Percentiles rank a stretch among this genome's conserved stretches.
Evolutionary conservation across 2,329 filamentous ascomycete species (phyloP).

Genomic region (Aciculosporium take): DNA sequence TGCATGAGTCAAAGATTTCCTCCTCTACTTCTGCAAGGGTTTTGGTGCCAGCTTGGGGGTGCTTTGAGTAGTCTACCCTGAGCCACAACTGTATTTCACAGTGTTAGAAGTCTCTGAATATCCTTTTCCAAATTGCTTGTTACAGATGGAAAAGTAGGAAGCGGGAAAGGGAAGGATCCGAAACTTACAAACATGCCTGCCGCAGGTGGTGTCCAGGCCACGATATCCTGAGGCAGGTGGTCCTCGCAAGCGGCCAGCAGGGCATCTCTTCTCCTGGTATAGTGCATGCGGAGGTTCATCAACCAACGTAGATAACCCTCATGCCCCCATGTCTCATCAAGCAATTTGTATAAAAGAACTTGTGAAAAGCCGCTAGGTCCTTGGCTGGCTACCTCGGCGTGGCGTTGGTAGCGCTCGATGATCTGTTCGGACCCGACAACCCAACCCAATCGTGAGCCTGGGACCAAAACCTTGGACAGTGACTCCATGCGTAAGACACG

Average conservation of each 20-base stretch:
- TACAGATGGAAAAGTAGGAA: not conserved
- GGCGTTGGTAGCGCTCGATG: slow-evolving; percentile 65
- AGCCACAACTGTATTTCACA: slow-evolving; percentile 49
- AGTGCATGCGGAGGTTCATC: slow-evolving; percentile 65
- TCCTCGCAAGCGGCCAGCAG: slow-evolving; percentile 70
- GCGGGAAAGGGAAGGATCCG: not conserved
- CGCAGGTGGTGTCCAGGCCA: slow-evolving; percentile 63
- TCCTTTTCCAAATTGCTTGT: not conserved
- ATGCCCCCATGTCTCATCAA: slow-evolving; percentile 93
- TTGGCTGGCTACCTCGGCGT: slow-evolving; percentile 73
- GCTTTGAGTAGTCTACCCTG: slow-evolving; percentile 48
- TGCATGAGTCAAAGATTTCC: slow-evolving; percentile 65
- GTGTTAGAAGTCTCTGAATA: not conserved
- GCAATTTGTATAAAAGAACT: slow-evolving; percentile 69
- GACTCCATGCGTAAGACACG: slow-evolving; percentile 84
- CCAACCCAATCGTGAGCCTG: slow-evolving; percentile 75
- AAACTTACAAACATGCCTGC: slow-evolving; percentile 85
- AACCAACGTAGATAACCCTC: slow-evolving; percentile 81
- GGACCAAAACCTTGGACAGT: slow-evolving; percentile 81
- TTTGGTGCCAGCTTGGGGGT: slow-evolving; percentile 43
- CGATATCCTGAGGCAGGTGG: slow-evolving; percentile 58
- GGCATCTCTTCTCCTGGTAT: slow-evolving; percentile 63
- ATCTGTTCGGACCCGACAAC: slow-evolving; percentile 77
- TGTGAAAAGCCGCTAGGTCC: slow-evolving; percentile 77
- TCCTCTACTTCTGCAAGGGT: slow-evolving; percentile 60